Evolutionary conservation across 371 early-diverging fungal species (phyloP), one percentile per base, ranked within the genome.

Genomic region (Chytridium lagenaria): DNA sequence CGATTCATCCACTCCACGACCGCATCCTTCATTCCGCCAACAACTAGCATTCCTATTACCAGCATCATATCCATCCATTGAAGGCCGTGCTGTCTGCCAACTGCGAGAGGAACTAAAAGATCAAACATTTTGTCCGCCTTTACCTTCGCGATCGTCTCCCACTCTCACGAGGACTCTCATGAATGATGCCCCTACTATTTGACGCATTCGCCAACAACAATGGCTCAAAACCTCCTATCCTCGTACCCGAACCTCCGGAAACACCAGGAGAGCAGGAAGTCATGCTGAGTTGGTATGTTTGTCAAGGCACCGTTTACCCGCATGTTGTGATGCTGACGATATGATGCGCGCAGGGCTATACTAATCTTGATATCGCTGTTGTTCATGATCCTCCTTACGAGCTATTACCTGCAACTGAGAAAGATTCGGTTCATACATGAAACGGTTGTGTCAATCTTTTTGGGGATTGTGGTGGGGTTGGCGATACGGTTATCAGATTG

Each of bases 381-480:
- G 36, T 90, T 93, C 67, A 89, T 89, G 5, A 93, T 93, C 28
- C 87, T 97, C 76, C 89, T 93, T 83, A 91, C 92, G 1, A 89
- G 91, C 68, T 94, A 97, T 84, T 90, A 87, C 70, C 86, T 98
- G 38, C 94, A 95, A 82, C 83, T 89, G 38, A 89, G 89, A 76
- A 86, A 90, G 71, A 93, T 98, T 70, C 90, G 91, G 34, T 90
- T 91, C 31, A 87, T 96, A 70, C 96, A 98, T 81, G 98, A 98
- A 74, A 94, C 93, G 0, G 94, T 96, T 55, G 91, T 96, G 63
- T 93, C 98, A 36, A 93, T 96, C 69, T 88, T 94, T 78, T 91
- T 95, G 30, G 95, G 93, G 84, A 84, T 94, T 90, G 73, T 90
- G 55, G 95, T 96, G 19, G 98, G 98, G 0, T 80, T 95, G 34